Percentiles rank a stretch among this genome's conserved stretches.
Conservation (phyloP, 148 eudicot genomes). For the Agrostemma githago region DNA sequence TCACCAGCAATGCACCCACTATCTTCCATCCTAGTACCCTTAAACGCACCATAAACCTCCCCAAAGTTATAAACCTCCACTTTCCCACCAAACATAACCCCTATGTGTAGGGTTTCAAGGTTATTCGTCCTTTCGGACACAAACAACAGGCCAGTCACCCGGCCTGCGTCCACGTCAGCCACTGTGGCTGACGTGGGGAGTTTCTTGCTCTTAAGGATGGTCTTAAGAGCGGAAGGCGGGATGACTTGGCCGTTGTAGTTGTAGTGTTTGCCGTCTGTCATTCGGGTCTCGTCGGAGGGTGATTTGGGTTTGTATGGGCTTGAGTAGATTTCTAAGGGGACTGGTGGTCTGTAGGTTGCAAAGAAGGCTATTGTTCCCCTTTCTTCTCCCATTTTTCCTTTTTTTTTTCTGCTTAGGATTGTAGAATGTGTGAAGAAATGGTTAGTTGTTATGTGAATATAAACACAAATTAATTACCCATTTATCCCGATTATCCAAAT, state of each 20-base stretch:
- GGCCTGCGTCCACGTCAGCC: conserved; percentile 15
- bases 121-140: conserved; percentile 19
- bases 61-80: conserved; percentile 14
- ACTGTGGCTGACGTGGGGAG: neutral
- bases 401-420: neutral
- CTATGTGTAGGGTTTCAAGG: conserved; percentile 27
- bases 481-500: too few species aligned
- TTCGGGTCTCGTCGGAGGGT: neutral
- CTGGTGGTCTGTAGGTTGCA: conserved; percentile 27
- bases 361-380: conserved; percentile 27
- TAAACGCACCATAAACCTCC: conserved; percentile 11
- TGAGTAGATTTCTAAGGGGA: conserved; percentile 20
- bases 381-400: conserved; percentile 6
- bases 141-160: conserved; percentile 10
- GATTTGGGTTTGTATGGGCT: neutral
- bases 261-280: conserved; percentile 11
- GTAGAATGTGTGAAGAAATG: neutral
- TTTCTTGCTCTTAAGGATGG: conserved; percentile 12
- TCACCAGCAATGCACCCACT: conserved; percentile 19
- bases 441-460: neutral
- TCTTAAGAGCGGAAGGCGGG: conserved; percentile 21
- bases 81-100: neutral
- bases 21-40: conserved; percentile 23
- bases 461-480: too few species aligned
- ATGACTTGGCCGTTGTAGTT: conserved; percentile 24